Percentiles rank a stretch among this genome's conserved stretches.
Conservation (phyloP, 495 filamentous ascomycete genomes). For the Margaritispora aquatica region DNA sequence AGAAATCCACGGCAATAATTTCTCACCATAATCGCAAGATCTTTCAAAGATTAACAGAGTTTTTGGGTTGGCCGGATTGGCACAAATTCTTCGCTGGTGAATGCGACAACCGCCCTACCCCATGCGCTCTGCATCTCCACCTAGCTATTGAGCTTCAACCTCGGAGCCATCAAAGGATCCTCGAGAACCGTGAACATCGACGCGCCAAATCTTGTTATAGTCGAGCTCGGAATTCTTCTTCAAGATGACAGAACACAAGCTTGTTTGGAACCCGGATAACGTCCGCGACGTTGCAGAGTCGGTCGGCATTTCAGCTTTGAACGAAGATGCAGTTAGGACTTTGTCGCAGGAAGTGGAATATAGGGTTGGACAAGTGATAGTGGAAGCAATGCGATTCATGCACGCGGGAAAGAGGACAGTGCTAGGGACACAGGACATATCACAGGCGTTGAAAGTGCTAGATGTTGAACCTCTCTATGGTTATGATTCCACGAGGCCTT, state of each 20-base stretch:
- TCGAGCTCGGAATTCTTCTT: not conserved
- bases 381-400: slow-evolving; percentile 94
- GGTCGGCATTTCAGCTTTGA: slow-evolving; percentile 72
- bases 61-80: not conserved
- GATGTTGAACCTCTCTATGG: slow-evolving; percentile 94
- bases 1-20: too few relatives aligned
- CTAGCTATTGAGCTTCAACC: not conserved
- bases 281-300: slow-evolving; percentile 94
- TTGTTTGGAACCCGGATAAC: slow-evolving; percentile 93
- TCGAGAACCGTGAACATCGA: too few relatives aligned
- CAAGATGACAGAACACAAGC: slow-evolving; percentile 17
- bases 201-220: too few relatives aligned
- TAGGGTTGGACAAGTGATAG: slow-evolving; percentile 82
- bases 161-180: too few relatives aligned
- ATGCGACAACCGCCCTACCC: not conserved
- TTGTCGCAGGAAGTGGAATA: slow-evolving; percentile 94
- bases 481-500: slow-evolving; percentile 80
- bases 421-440: slow-evolving; percentile 78
- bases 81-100: not conserved
- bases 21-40: too few relatives aligned
- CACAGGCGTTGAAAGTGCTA: slow-evolving; percentile 73
- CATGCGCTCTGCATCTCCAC: not conserved
- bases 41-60: not conserved
- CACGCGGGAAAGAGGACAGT: slow-evolving; percentile 76
- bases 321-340: slow-evolving; percentile 74